These are phyloP conservation scores for Boletus hoseneyae DNA, from an alignment of 1,284 basidiomycete species.

Conservation along the genomic window DNA sequence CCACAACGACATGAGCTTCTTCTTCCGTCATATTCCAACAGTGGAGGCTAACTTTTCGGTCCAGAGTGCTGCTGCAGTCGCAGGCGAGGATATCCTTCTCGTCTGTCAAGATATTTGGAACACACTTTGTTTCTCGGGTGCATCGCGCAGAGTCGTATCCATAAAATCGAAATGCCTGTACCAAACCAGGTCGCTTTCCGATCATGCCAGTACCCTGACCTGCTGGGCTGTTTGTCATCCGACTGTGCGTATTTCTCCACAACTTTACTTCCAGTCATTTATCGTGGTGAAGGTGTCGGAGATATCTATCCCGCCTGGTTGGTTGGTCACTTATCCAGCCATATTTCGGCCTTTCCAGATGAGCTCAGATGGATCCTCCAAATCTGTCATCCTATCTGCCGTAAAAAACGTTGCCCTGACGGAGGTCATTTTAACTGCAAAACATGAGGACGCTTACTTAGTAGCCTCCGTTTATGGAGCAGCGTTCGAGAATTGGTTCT, in stretches of 20 bases:
- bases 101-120: slow-evolving; percentile 36
- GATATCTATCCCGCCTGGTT: slow-evolving; percentile 27
- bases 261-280: slow-evolving; percentile 1
- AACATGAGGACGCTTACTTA: slow-evolving; percentile 42
- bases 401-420: slow-evolving; percentile 30
- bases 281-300: slow-evolving; percentile 23
- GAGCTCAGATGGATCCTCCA: slow-evolving; percentile 5
- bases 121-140: slow-evolving; percentile 21
- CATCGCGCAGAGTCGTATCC: slow-evolving; percentile 14
- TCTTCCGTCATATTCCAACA: slow-evolving; percentile 26
- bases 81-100: slow-evolving; percentile 22
- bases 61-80: background rate
- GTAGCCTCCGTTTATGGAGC: slow-evolving; percentile 20
- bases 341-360: slow-evolving; percentile 28
- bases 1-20: slow-evolving; percentile 29
- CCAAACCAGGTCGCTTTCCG: slow-evolving; percentile 4
- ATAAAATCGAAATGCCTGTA: slow-evolving; percentile 27
- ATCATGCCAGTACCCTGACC: slow-evolving; percentile 11
- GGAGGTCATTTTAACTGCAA: slow-evolving; percentile 47
- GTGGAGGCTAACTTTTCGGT: slow-evolving; percentile 25
- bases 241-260: slow-evolving; percentile 19
- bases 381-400: slow-evolving; percentile 22
- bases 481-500: slow-evolving; percentile 26
- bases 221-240: slow-evolving; percentile 31
- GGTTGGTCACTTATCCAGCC: slow-evolving; percentile 27